Evolutionary conservation across 108 stramenopile genomes (phyloP).

Genomic region (Craspedostauros australis): DNA sequence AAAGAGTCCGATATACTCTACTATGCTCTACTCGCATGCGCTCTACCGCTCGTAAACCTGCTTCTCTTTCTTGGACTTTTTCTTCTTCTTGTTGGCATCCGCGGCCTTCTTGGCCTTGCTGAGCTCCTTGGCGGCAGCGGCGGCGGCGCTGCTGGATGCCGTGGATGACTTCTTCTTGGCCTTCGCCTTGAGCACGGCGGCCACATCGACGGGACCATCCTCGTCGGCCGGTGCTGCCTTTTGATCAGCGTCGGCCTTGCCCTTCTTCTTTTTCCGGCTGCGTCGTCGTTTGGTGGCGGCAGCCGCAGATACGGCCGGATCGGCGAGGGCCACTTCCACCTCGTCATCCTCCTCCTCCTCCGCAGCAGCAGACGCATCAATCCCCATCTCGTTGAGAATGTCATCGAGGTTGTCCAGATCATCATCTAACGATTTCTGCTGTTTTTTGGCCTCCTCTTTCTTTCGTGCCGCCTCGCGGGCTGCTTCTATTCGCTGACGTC

Average conservation of each 20-base stretch:
- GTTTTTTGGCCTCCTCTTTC: slow-evolving; percentile 2
- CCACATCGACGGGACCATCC: slow-evolving; percentile 20
- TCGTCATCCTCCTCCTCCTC: slow-evolving; percentile 7
- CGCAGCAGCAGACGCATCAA: slow-evolving; percentile 3
- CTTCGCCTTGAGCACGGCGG: slow-evolving; percentile 33
- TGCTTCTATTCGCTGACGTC: slow-evolving; percentile 19
- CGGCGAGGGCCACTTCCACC: neutral
- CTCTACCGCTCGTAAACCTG: neutral
- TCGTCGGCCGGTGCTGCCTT: neutral
- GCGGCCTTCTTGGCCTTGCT: slow-evolving; percentile 8
- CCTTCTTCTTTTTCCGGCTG: slow-evolving; percentile 20
- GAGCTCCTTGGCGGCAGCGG: slow-evolving; percentile 16
- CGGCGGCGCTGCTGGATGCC: slow-evolving; percentile 13
- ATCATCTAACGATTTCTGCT: slow-evolving; percentile 12
- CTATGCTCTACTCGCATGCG: no score
- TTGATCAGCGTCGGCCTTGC: neutral
- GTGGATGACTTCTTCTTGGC: slow-evolving; percentile 15
- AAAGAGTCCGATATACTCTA: no score
- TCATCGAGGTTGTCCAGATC: slow-evolving; percentile 29
- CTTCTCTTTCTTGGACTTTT: slow-evolving; percentile 26
- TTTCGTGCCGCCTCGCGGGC: slow-evolving; percentile 12
- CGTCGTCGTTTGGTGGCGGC: slow-evolving; percentile 1
- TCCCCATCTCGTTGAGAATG: slow-evolving; percentile 24
- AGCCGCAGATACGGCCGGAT: neutral
- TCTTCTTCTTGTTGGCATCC: slow-evolving; percentile 19